Evolutionary conservation across 106 monocot genomes (phyloP).

Genomic region (Apostasia ramifera): DNA sequence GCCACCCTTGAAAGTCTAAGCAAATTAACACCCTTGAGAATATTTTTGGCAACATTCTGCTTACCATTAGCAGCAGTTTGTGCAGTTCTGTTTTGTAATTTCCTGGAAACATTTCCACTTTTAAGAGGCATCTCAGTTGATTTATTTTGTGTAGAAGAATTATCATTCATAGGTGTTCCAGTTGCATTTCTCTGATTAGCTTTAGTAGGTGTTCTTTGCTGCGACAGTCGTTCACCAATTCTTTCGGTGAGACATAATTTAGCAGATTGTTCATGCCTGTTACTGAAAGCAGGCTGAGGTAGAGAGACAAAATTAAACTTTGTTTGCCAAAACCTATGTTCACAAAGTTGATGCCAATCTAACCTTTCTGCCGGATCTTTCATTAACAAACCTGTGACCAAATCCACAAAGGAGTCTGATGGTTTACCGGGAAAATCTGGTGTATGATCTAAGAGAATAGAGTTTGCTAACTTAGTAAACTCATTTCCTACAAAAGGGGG

Average conservation of each 20-base stretch:
- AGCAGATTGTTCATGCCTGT: constrained; percentile 50
- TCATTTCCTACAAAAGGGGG: constrained; percentile 83
- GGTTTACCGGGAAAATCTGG: constrained; percentile 73
- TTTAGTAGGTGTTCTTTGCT: constrained; percentile 56
- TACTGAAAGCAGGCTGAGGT: constrained; percentile 66
- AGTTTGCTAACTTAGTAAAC: constrained; percentile 86
- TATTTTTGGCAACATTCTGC: constrained; percentile 22
- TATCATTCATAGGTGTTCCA: constrained; percentile 52
- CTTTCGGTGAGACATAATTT: constrained; percentile 46
- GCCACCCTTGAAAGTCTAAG: constrained; percentile 86
- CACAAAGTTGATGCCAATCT: constrained; percentile 80
- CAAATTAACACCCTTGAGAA: constrained; percentile 55
- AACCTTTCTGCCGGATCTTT: constrained; percentile 94
- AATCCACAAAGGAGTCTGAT: constrained; percentile 54
- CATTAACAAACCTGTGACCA: constrained; percentile 56
- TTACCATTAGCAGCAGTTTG: constrained; percentile 36
- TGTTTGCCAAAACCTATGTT: constrained; percentile 81
- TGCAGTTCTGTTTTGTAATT: constrained; percentile 33
- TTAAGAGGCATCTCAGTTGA: constrained; percentile 44
- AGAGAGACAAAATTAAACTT: constrained; percentile 46
- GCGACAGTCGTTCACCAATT: constrained; percentile 45
- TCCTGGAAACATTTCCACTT: constrained; percentile 33
- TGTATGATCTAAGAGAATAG: constrained; percentile 71
- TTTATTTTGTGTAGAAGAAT: constrained; percentile 22
- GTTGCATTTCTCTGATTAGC: constrained; percentile 22